phyloP scores from a whole-genome alignment of 306 rosid species.

The Vigna unguiculata region DNA sequence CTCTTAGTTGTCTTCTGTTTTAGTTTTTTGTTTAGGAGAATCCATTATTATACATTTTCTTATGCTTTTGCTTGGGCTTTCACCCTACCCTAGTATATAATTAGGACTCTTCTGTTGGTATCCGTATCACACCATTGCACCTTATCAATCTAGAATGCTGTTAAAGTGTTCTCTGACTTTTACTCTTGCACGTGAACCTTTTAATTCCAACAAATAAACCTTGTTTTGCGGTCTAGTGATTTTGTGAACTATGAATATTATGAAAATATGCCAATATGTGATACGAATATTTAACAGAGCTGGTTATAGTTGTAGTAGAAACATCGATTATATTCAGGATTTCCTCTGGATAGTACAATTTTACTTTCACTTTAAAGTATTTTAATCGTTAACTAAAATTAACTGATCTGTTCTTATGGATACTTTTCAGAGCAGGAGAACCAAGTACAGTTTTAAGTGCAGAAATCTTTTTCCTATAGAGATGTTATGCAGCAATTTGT shows the following conservation, averaged over 20 bases:
- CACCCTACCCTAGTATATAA: background rate
- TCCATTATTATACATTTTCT: background rate
- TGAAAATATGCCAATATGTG: background rate
- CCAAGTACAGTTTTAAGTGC: constrained; percentile 23
- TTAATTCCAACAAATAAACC: background rate
- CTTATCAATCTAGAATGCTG: background rate
- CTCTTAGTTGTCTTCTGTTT: background rate
- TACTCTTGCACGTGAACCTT: background rate
- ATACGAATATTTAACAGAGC: background rate
- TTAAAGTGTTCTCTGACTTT: background rate
- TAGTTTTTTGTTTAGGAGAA: background rate
- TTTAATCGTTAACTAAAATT: background rate
- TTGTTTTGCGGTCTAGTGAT: constrained; percentile 8
- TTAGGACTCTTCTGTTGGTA: background rate
- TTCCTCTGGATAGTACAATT: background rate
- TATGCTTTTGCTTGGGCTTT: background rate
- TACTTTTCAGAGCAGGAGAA: constrained; percentile 31
- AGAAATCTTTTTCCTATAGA: no score
- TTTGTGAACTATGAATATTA: constrained; percentile 5
- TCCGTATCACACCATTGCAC: background rate
- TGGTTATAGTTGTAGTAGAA: background rate
- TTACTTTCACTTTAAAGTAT: background rate
- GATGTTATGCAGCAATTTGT: background rate
- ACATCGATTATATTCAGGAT: background rate
- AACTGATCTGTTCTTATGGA: background rate